phyloP scores from a whole-genome alignment of 768 basidiomycete species.

The Goffeauzyma gilvescens region DNA sequence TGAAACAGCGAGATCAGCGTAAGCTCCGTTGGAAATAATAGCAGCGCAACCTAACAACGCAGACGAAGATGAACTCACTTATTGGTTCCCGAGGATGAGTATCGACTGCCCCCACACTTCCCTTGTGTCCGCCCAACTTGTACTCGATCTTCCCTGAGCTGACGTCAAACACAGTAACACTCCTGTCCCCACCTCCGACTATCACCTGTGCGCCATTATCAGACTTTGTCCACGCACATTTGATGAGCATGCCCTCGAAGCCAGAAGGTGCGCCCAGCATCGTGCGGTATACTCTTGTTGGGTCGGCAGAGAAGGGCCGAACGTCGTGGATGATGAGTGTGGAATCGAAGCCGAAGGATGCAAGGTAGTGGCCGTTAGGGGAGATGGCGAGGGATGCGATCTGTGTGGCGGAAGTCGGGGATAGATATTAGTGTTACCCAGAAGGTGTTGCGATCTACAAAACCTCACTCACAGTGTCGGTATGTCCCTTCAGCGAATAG shows the following conservation, averaged over 20 bases:
- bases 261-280: slow-evolving; percentile 74
- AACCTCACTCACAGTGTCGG: slow-evolving; percentile 50
- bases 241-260: slow-evolving; percentile 71
- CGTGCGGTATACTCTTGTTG: slow-evolving; percentile 56
- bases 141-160: slow-evolving; percentile 28
- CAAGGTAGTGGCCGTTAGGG: slow-evolving; percentile 66
- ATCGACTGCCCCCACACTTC: slow-evolving; percentile 84
- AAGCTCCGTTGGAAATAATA: slow-evolving; percentile 9
- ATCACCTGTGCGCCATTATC: slow-evolving; percentile 33
- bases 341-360: slow-evolving; percentile 79
- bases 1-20: background rate
- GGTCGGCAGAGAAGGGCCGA: slow-evolving; percentile 75
- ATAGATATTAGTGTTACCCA: background rate
- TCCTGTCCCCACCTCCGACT: slow-evolving; percentile 35
- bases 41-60: background rate
- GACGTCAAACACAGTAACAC: slow-evolving; percentile 34
- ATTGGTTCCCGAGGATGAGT: slow-evolving; percentile 94
- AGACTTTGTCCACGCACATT: slow-evolving; percentile 62
- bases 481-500: slow-evolving; percentile 63
- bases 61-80: slow-evolving; percentile 40
- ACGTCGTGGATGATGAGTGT: slow-evolving; percentile 78
- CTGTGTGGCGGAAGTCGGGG: background rate
- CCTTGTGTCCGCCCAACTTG: slow-evolving; percentile 77
- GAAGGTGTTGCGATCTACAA: background rate
- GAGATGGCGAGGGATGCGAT: slow-evolving; percentile 84